Conservation (phyloP, 306 rosid species). For the Myrica gale region DNA sequence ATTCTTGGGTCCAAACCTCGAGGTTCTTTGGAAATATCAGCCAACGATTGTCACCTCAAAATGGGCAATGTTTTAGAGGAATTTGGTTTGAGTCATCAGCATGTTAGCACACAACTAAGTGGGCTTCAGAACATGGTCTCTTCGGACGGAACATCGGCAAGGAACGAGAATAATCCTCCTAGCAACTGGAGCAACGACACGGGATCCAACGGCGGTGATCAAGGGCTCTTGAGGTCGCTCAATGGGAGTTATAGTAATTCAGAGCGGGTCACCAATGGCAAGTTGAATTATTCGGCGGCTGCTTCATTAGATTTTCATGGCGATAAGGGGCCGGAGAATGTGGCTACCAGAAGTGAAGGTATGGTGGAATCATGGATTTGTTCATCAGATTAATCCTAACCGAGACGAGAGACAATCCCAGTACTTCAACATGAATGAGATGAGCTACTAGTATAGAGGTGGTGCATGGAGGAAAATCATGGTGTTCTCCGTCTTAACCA, state of each 20-base stretch:
- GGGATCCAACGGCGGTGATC: conserved; percentile 23
- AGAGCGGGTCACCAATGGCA: conserved; percentile 30
- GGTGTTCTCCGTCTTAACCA: conserved; percentile 42
- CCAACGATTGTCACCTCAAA: conserved; percentile 29
- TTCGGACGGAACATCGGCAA: conserved; percentile 30
- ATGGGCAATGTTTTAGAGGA: conserved; percentile 46
- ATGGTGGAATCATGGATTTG: conserved; percentile 96
- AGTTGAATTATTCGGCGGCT: conserved; percentile 39
- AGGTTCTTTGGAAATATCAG: conserved; percentile 35
- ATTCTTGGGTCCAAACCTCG: conserved; percentile 27
- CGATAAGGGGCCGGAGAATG: conserved; percentile 49
- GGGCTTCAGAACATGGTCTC: conserved; percentile 41
- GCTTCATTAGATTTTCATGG: conserved; percentile 53
- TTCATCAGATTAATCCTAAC: conserved; percentile 62
- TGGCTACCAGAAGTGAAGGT: conserved; percentile 67
- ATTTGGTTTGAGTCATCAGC: conserved; percentile 47
- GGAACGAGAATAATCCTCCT: conserved; percentile 24
- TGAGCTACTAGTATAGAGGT: conserved; percentile 23
- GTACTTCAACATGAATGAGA: not conserved
- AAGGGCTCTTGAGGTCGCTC: conserved; percentile 34
- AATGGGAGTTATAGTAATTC: conserved; percentile 32
- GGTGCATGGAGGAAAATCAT: conserved; percentile 43
- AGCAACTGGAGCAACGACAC: conserved; percentile 37
- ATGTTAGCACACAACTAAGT: conserved; percentile 20
- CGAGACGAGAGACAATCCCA: conserved; percentile 15